phyloP scores from a whole-genome alignment of 164 flowering plant species.

The Vitis rotundifolia region DNA sequence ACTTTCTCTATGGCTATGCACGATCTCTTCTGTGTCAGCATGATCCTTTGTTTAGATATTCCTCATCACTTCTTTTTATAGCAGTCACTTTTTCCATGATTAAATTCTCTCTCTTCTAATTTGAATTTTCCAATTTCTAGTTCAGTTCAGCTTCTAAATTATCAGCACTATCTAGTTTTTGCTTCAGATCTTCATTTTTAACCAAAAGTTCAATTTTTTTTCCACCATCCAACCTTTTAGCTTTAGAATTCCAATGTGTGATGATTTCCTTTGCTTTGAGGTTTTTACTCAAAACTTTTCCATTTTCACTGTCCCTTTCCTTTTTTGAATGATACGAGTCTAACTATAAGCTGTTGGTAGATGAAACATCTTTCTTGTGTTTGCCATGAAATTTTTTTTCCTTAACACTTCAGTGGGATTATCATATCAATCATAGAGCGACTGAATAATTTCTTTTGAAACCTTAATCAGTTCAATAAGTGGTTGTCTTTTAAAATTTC shows the following conservation, averaged over 20 bases:
- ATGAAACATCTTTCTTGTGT: conserved; percentile 25
- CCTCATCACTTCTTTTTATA: conserved; percentile 36
- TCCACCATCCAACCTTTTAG: conserved; percentile 30
- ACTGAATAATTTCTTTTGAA: conserved; percentile 48
- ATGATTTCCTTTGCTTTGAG: conserved; percentile 39
- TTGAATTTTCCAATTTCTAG: conserved; percentile 39
- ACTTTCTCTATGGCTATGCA: no score
- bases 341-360: conserved; percentile 45
- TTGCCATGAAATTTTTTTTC: conserved; percentile 31
- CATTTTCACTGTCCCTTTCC: conserved; percentile 29
- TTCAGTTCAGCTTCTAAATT: conserved; percentile 38
- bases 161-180: conserved; percentile 30
- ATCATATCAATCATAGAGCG: conserved; percentile 47
- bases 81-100: conserved; percentile 26
- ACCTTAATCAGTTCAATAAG: conserved; percentile 44
- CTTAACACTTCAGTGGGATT: conserved; percentile 43
- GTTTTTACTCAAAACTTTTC: conserved; percentile 33
- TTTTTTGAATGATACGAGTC: conserved; percentile 42
- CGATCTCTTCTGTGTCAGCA: no score
- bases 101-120: conserved; percentile 37
- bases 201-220: conserved; percentile 26
- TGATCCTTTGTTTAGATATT: not conserved
- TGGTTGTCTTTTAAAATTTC: conserved; percentile 28
- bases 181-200: conserved; percentile 35
- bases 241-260: conserved; percentile 37